Evolutionary conservation across 2,329 filamentous ascomycete species (phyloP), one percentile per base, ranked within the genome.

Genomic region (Aaosphaeria pasadenensis): DNA sequence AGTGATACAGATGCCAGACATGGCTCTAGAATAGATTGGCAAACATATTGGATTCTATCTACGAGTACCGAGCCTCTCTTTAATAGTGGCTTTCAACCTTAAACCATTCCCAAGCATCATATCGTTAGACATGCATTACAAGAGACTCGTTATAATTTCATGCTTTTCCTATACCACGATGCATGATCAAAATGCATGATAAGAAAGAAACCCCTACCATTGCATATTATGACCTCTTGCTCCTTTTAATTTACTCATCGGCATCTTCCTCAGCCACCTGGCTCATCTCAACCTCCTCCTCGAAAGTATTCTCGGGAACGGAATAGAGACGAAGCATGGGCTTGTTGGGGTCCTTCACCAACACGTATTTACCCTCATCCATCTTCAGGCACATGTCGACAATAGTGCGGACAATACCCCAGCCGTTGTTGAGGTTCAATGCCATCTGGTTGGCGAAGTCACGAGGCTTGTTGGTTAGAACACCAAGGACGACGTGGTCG

Each of bases 371-470:
- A 72, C 86, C 87, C 60, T 91, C 87, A 42, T 84, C 80, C 72
- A 85, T 83, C 72, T 85, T 83, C 61, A 91, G 81, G 64, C 86
- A 88, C 87, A 97, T 95, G 74, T 99, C 94, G 62, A 90, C 89
- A 66, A 99, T 96, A 44, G 94, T 99, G 58, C 94, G 89, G 51
- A 99, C 94, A 58, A 99, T 97, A 72, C 94, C 94, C 94, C 94
- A 99, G 55, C 94, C 94, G 75, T 99, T 99, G 75, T 88, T 88
- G 49, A 97, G 82, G 64, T 91, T 95, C 64, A 99, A 76, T 77
- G 96, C 96, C 94, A 99, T 99, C 80, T 99, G 94, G 66, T 83
- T 82, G 54, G 94, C 94, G 62, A 99, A 97, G 70, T 99, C 95
- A 63, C 89, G 87, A 35, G 94, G 94, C 80, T 99, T 99, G 86